Conservation (phyloP, 1,284 basidiomycete species). For the Moesziomyces sp. region DNA sequence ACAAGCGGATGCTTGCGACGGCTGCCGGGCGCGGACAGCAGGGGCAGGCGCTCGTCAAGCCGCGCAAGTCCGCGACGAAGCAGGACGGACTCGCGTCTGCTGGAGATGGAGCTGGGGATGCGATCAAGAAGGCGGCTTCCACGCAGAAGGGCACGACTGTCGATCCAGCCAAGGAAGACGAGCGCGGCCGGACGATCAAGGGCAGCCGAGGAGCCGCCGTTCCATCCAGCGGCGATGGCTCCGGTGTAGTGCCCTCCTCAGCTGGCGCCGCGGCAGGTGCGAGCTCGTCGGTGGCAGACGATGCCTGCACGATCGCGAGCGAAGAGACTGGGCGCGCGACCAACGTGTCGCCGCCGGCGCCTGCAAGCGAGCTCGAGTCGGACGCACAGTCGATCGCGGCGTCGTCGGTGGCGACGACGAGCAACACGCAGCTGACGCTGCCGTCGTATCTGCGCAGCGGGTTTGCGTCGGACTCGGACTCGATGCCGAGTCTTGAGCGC, state of each 20-base stretch:
- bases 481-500: slow-evolving; percentile 43
- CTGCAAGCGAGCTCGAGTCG: slow-evolving; percentile 49
- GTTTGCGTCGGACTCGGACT: slow-evolving; percentile 46
- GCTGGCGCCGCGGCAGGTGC: slow-evolving; percentile 12
- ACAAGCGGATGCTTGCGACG: slow-evolving; percentile 9
- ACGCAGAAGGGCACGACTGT: slow-evolving; percentile 4
- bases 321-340: slow-evolving; percentile 31
- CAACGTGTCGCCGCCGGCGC: slow-evolving; percentile 24
- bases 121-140: slow-evolving; percentile 5
- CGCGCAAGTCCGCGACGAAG: slow-evolving; percentile 6
- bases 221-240: slow-evolving; percentile 3
- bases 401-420: slow-evolving; percentile 38
- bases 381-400: slow-evolving; percentile 48
- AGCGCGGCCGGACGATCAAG: slow-evolving; percentile 22
- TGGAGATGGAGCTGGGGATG: slow-evolving; percentile 3
- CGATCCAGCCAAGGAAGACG: slow-evolving; percentile 69
- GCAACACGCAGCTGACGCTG: slow-evolving; percentile 30
- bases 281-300: slow-evolving; percentile 28
- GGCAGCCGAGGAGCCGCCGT: background rate
- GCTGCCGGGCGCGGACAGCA: slow-evolving; percentile 7
- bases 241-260: slow-evolving; percentile 14
- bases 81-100: background rate
- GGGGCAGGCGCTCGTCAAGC: slow-evolving; percentile 6
- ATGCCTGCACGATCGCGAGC: slow-evolving; percentile 32
- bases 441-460: slow-evolving; percentile 47